phyloP scores from a whole-genome alignment of 1,139 yeast genomes.

The Yamadazyma aaseri region DNA sequence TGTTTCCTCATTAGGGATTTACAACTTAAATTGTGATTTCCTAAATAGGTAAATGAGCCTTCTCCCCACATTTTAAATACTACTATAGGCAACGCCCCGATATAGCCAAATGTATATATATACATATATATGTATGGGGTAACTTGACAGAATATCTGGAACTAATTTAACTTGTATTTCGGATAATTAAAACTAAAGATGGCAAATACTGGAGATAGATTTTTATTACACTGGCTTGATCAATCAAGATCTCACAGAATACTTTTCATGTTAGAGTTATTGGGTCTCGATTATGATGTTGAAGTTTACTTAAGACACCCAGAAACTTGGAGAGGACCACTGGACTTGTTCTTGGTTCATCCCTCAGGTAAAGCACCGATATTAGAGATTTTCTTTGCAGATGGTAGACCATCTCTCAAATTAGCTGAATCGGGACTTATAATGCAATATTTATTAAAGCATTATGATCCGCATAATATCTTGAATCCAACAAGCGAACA shows the following conservation, averaged over 20 bases:
- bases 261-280: constrained; percentile 39
- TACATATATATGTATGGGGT: too few relatives aligned
- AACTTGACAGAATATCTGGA: too few relatives aligned
- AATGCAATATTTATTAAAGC: constrained; percentile 39
- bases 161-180: too few relatives aligned
- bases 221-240: constrained; percentile 19
- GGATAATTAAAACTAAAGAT: too few relatives aligned
- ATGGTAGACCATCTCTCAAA: constrained; percentile 35
- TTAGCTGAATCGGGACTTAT: constrained; percentile 51
- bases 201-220: constrained; percentile 16
- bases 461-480: constrained; percentile 37
- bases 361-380: constrained; percentile 60
- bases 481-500: constrained; percentile 32
- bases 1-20: constrained; percentile 14
- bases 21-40: not conserved
- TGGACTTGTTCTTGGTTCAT: constrained; percentile 49
- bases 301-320: constrained; percentile 44
- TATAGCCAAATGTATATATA: too few relatives aligned
- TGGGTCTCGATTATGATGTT: constrained; percentile 49
- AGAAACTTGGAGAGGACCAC: constrained; percentile 43
- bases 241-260: constrained; percentile 40
- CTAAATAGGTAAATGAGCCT: constrained; percentile 1
- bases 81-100: too few relatives aligned
- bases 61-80: not conserved
- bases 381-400: constrained; percentile 44